Evolutionary conservation across 1,284 basidiomycete genomes (phyloP), one percentile per base, ranked within the genome.

Genomic region (Malassezia sp.): DNA sequence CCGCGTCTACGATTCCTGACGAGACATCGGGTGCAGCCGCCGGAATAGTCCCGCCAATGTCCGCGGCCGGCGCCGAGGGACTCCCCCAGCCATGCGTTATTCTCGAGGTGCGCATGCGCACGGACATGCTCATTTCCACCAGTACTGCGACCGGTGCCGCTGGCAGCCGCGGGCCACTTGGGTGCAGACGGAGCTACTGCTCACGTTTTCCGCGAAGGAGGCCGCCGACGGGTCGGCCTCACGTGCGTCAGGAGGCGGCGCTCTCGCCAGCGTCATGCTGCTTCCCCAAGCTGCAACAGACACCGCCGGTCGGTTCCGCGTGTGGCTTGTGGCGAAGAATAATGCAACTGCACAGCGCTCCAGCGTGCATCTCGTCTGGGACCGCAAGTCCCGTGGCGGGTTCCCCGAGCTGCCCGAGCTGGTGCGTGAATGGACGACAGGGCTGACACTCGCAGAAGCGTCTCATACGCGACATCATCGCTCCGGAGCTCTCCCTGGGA

Each of bases 131-230:
- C 8, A 12, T 27, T 39, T 4, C 32, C 32, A 15, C 28, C 30
- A 46, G 44, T 52, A 42, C 23, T 52, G 49, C 30, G 44, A 52
- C 26, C 49, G 49, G 14, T 52, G 49, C 27, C 38, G 49, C 21
- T 52, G 49, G 49, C 43, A 45, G 27, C 49, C 46, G 15, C 49
- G 49, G 2, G 49, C 49, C 9, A 42, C 38, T 3, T 52, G 49
- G 49, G 2, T 52, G 5, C 49, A 52, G 35, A 52, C 49, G 10
- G 49, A 52, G 28, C 35, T 52, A 18, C 28, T 52, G 12, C 33
- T 52, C 3, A 52, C 49, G 7, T 52, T 52, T 15, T 42, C 43
- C 8, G 39, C 24, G 2, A 47, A 45, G 24, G 38, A 41, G 7
- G 18, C 32, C 3, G 12, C 18, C 21, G 32, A 40, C 7, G 34